These are phyloP conservation scores for Atkinsonella texensis DNA, from an alignment of 2,329 filamentous ascomycete genomes.

Conservation along the genomic window DNA sequence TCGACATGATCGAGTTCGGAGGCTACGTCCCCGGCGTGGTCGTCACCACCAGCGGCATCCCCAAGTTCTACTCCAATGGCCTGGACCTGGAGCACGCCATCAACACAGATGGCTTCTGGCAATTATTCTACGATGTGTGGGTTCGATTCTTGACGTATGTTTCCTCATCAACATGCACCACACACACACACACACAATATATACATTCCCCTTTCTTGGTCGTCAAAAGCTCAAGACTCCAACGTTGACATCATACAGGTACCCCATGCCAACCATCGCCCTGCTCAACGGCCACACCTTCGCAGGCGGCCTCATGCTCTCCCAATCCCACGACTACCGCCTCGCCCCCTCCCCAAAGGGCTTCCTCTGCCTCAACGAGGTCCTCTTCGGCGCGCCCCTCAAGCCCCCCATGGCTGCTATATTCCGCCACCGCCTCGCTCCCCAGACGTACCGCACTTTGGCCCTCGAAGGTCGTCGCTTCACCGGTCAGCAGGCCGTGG, in stretches of 20 bases:
- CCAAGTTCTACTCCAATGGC: slow-evolving; percentile 75
- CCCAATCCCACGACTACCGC: slow-evolving; percentile 76
- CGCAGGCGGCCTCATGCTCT: slow-evolving; percentile 59
- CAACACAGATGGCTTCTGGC: slow-evolving; percentile 47
- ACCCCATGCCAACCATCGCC: slow-evolving; percentile 74
- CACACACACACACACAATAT: too few relatives aligned
- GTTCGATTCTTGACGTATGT: slow-evolving; percentile 36
- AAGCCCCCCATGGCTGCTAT: slow-evolving; percentile 61
- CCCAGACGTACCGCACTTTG: slow-evolving; percentile 46
- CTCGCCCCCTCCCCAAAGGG: slow-evolving; percentile 59
- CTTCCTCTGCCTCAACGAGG: slow-evolving; percentile 71
- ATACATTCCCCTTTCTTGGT: too few relatives aligned
- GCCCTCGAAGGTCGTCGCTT: slow-evolving; percentile 66
- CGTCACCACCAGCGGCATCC: slow-evolving; percentile 61
- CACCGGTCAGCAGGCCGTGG: slow-evolving; percentile 48
- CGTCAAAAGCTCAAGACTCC: slow-evolving; percentile 25
- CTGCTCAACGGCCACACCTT: slow-evolving; percentile 71
- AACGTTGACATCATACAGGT: slow-evolving; percentile 54
- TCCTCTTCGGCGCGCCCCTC: slow-evolving; percentile 68
- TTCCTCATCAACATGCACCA: background rate
- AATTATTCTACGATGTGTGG: slow-evolving; percentile 53
- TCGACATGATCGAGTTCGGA: slow-evolving; percentile 62
- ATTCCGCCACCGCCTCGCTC: slow-evolving; percentile 56
- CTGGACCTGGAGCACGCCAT: slow-evolving; percentile 62
- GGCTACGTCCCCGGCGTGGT: slow-evolving; percentile 57